Percentiles rank a stretch among this genome's conserved stretches.
Conservation (phyloP, 2,329 filamentous ascomycete genomes). For the Colletotrichum australisinense region DNA sequence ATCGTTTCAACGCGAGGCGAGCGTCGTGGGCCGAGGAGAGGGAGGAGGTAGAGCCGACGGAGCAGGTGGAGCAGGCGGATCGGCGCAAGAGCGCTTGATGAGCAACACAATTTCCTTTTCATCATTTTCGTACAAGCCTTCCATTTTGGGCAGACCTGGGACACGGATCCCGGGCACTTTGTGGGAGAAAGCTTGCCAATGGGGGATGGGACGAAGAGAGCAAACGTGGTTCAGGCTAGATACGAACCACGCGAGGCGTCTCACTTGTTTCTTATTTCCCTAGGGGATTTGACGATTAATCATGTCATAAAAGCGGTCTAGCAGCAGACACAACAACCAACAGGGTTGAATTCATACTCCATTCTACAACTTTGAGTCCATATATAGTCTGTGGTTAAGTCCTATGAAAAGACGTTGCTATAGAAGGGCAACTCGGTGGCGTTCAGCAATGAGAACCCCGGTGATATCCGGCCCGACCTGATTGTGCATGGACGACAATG, state of each 20-base stretch:
- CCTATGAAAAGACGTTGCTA: neutral
- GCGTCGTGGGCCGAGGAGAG: neutral
- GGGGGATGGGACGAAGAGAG: neutral
- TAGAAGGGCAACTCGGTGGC: neutral
- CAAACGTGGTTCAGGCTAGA: slow-evolving; percentile 1
- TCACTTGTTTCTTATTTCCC: neutral
- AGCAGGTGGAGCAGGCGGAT: neutral
- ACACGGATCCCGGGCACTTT: neutral
- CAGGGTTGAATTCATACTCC: neutral
- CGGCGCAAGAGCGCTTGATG: slow-evolving; percentile 14
- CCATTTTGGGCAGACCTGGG: no score
- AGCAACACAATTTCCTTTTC: neutral
- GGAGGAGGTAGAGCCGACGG: neutral
- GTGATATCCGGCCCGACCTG: neutral
- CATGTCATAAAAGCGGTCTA: slow-evolving; percentile 19
- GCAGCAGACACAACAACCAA: neutral
- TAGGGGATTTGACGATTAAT: neutral
- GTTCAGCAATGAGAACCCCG: neutral
- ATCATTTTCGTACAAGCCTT: neutral
- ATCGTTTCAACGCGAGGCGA: neutral
- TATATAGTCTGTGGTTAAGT: neutral
- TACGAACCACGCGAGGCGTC: neutral
- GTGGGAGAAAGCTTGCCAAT: neutral
- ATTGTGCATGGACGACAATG: neutral
- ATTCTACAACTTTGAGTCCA: neutral